These are phyloP conservation scores for Pyrenula aspistea DNA, from an alignment of 495 filamentous ascomycete genomes.

Conservation along the genomic window DNA sequence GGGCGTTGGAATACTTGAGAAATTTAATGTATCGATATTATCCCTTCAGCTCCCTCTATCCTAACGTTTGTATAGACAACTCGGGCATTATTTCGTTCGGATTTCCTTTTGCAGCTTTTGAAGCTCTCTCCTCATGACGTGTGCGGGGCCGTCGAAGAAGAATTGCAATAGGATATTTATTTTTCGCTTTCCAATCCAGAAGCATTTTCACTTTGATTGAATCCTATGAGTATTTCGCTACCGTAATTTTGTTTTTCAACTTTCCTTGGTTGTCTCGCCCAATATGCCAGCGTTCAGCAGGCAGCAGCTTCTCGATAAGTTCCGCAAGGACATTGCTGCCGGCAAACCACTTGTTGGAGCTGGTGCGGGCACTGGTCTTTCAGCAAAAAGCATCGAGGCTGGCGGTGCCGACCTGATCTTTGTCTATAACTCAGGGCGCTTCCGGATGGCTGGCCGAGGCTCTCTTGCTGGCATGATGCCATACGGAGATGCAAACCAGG, in stretches of 20 bases:
- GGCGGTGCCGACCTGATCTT: constrained; percentile 58
- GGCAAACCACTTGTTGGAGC: constrained; percentile 51
- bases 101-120: background rate
- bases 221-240: no score
- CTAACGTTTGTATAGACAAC: no score
- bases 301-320: constrained; percentile 38
- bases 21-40: no score
- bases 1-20: no score
- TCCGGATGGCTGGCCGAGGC: constrained; percentile 60
- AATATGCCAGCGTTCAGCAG: constrained; percentile 29
- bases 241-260: background rate
- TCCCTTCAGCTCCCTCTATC: no score
- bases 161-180: no score
- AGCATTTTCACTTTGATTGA: no score
- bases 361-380: constrained; percentile 61
- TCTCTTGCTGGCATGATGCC: constrained; percentile 63
- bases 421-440: constrained; percentile 62
- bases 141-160: no score
- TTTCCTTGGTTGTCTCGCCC: background rate
- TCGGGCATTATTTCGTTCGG: no score
- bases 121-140: background rate
- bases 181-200: no score
- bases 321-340: constrained; percentile 36
- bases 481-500: constrained; percentile 59
- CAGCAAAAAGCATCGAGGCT: constrained; percentile 55